phyloP scores from a whole-genome alignment of 495 filamentous ascomycete genomes.

The Penicillium robsamsonii region DNA sequence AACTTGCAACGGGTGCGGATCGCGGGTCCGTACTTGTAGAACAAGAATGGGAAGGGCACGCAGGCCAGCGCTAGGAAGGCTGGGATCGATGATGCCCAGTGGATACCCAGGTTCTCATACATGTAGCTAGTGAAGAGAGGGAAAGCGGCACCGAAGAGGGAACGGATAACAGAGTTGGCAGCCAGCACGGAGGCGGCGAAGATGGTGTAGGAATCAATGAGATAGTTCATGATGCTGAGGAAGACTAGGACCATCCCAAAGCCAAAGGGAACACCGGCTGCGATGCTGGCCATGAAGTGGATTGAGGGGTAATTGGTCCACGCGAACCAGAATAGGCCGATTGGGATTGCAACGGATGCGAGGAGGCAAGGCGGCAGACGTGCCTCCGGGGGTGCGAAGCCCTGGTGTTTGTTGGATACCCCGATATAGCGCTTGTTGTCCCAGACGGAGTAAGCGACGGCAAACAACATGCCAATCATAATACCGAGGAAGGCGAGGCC shows the following conservation, averaged over 20 bases:
- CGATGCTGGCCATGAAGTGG: conserved; percentile 67
- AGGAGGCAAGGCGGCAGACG: conserved; percentile 47
- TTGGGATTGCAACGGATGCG: conserved; percentile 42
- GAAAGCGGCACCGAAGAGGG: conserved; percentile 75
- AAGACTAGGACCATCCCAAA: conserved; percentile 77
- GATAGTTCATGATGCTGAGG: conserved; percentile 71
- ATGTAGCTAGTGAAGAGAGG: conserved; percentile 80
- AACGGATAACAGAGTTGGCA: conserved; percentile 69
- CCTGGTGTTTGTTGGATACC: conserved; percentile 33
- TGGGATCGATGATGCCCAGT: conserved; percentile 77
- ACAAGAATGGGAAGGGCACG: conserved; percentile 76
- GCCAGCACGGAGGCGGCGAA: conserved; percentile 80
- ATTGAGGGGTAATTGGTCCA: conserved; percentile 68
- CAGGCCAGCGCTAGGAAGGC: conserved; percentile 75
- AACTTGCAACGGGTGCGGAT: conserved; percentile 75
- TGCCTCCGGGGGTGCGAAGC: conserved; percentile 49
- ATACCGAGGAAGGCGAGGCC: conserved; percentile 83
- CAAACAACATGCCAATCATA: conserved; percentile 75
- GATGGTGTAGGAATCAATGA: conserved; percentile 79
- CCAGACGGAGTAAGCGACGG: conserved; percentile 47
- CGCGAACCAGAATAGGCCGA: conserved; percentile 63
- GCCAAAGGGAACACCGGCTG: conserved; percentile 66
- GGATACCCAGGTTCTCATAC: conserved; percentile 71
- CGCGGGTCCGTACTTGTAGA: conserved; percentile 68
- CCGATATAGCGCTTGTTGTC: conserved; percentile 51